Percentiles rank a stretch among this genome's conserved stretches.
phyloP scores from a whole-genome alignment of 1,284 basidiomycete genomes.

The Puccinia polysora region DNA sequence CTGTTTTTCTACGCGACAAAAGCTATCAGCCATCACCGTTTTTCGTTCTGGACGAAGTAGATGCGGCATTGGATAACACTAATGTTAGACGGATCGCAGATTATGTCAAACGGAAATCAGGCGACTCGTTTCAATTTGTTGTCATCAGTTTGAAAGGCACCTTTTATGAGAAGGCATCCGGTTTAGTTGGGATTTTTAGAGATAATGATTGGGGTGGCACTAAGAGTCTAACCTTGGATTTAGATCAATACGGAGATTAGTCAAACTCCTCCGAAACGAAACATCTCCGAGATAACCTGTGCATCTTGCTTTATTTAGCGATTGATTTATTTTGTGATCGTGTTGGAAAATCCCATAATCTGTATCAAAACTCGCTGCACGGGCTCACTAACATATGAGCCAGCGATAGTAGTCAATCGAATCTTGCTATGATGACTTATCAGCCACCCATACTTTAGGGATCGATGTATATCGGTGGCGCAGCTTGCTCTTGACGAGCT shows the following conservation, averaged over 20 bases:
- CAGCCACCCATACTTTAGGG: no score
- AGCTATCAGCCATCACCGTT: slow-evolving; percentile 91
- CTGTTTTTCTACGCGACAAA: background rate
- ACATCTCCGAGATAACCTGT: no score
- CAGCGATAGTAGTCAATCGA: no score
- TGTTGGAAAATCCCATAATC: no score
- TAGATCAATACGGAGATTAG: slow-evolving; percentile 54
- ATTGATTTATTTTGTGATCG: no score
- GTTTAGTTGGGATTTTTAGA: slow-evolving; percentile 86
- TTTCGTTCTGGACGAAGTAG: slow-evolving; percentile 97
- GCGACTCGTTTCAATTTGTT: slow-evolving; percentile 50
- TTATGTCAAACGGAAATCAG: slow-evolving; percentile 63
- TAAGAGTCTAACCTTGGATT: slow-evolving; percentile 78
- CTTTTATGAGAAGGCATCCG: slow-evolving; percentile 82
- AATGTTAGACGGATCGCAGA: slow-evolving; percentile 89
- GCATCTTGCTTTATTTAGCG: no score
- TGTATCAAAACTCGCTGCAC: no score
- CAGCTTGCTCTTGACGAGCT: no score
- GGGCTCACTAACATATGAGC: no score
- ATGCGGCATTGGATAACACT: slow-evolving; percentile 91
- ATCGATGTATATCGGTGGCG: no score
- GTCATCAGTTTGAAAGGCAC: slow-evolving; percentile 52
- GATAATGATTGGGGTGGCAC: slow-evolving; percentile 91
- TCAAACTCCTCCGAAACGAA: no score
- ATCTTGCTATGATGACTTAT: no score